Base-by-base conservation (phyloP, 2,329 filamentous ascomycete species). In the Lachnellula subtilissima region DNA sequence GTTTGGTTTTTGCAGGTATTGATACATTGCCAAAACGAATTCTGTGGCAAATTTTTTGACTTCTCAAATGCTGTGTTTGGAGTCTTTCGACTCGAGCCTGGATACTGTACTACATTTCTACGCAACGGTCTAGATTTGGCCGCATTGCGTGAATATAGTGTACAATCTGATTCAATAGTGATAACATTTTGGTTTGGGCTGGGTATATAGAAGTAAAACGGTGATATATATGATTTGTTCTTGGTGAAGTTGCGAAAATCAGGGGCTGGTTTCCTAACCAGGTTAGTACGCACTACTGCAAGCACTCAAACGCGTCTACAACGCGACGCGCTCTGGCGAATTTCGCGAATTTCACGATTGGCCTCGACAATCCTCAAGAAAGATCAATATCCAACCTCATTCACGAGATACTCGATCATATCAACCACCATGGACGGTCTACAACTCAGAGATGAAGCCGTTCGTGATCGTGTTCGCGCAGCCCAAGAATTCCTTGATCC, bases 401-500 rank as follows among this genome's bases (percentile, higher is more conserved):
- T 23, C 15, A 17, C 45, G 28, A 14, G 45, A 48, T 32, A 32
- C 19, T 48, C 22, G 23, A 32, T 48, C 45, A 48, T 28, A 25
- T 22, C 25, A 48, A 36, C 45, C 48, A 61, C 5, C 25, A 70
- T 94, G 88, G 88, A 91, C 65, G 81, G 78, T 58, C 77, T 84
- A 64, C 84, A 88, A 76, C 83, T 95, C 67, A 84, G 87, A 73
- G 92, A 97, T 79, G 89, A 94, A 74, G 90, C 87, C 63, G 85
- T 87, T 66, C 83, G 85, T 66, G 87, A 95, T 76, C 89, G 91
- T 67, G 84, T 96, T 72, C 88, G 91, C 67, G 84, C 88, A 62
- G 91, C 91, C n/a, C 83, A 88, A 67, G 92, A 97, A 72, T 97
- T 97, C 69, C 84, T 97, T 45, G 93, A 97, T 77, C 93, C 93